Conservation (phyloP, 2,329 filamentous ascomycete species). For the Penicillium sp. region DNA sequence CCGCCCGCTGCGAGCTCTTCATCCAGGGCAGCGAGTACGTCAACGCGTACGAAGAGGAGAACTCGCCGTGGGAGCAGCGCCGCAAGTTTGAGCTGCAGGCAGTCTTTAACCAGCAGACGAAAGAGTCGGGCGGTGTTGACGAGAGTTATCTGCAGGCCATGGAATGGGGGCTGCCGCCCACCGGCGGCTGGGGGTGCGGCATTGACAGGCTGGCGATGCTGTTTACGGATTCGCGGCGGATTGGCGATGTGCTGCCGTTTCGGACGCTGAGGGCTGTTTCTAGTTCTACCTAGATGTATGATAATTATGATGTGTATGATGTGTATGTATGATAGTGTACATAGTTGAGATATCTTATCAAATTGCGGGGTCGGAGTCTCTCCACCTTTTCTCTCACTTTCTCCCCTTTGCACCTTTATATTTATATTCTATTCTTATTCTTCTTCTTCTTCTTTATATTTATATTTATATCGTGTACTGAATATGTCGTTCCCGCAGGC, state of each 20-base stretch:
- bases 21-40: constrained; percentile 75
- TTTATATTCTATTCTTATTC: too few species aligned
- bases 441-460: too few species aligned
- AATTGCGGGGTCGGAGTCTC: neutral
- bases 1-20: constrained; percentile 82
- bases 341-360: too few species aligned
- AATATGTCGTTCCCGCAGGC: constrained; percentile 21
- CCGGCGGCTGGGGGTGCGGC: constrained; percentile 93
- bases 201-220: constrained; percentile 90
- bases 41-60: constrained; percentile 98
- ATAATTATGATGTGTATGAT: neutral
- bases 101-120: constrained; percentile 44
- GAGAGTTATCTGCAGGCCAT: constrained; percentile 80
- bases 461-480: too few species aligned
- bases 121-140: constrained; percentile 55
- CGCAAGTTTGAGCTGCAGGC: constrained; percentile 70
- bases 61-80: constrained; percentile 81
- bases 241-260: constrained; percentile 83
- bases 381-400: too few species aligned
- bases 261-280: constrained; percentile 65
- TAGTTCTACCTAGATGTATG: constrained; percentile 18
- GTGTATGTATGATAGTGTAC: neutral
- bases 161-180: constrained; percentile 88
- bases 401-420: too few species aligned
- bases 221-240: constrained; percentile 71